Evolutionary conservation across 176 grass and related monocot species (phyloP).

Genomic region (Rhynchospora tenuis): DNA sequence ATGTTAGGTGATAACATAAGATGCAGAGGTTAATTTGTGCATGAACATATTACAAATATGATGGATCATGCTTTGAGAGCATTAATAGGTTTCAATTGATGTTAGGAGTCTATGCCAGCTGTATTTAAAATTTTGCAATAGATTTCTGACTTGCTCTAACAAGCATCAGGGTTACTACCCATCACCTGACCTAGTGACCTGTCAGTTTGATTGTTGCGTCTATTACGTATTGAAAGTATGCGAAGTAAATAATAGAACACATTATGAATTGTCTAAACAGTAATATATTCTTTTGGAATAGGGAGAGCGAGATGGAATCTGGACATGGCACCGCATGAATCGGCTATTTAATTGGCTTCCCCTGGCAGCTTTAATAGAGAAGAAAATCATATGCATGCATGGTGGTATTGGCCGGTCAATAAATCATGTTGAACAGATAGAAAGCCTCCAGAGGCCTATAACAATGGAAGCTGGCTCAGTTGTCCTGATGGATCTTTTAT

Average conservation of each 20-base stretch:
- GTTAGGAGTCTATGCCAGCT: neutral
- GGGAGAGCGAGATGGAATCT: conserved; percentile 98
- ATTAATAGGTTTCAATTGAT: neutral
- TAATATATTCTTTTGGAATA: conserved; percentile 35
- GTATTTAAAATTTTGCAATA: neutral
- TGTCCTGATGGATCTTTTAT: conserved; percentile 98
- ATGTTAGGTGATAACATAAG: neutral
- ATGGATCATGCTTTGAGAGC: neutral
- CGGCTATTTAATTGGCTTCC: conserved; percentile 98
- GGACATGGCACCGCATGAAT: conserved; percentile 98
- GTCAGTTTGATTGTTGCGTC: neutral
- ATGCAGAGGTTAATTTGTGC: neutral
- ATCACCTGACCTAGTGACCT: neutral
- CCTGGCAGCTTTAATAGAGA: conserved; percentile 93
- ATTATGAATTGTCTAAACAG: neutral
- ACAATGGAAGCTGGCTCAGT: conserved; percentile 97
- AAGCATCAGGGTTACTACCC: neutral
- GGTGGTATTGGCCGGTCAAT: conserved; percentile 98
- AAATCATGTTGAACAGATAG: conserved; percentile 97
- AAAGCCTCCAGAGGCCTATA: conserved; percentile 95
- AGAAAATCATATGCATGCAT: conserved; percentile 99
- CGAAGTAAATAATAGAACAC: neutral
- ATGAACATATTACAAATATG: neutral
- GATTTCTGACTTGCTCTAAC: neutral
- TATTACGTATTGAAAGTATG: neutral